phyloP scores from a whole-genome alignment of 2,329 filamentous ascomycete genomes.

The Botrytis porri region DNA sequence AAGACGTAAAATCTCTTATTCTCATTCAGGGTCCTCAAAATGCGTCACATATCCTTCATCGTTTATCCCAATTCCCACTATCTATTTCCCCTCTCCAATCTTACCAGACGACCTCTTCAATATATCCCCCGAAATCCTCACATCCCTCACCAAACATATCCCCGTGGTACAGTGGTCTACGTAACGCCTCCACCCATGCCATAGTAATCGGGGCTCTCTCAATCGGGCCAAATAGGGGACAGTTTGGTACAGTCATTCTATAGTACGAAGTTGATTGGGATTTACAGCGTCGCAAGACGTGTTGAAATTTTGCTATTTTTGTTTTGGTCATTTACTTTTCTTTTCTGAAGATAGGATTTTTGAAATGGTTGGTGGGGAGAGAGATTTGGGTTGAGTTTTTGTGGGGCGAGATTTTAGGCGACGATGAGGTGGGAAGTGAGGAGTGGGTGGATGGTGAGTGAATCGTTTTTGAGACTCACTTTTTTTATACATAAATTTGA shows the following conservation, averaged over 20 bases:
- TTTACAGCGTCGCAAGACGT: not conserved
- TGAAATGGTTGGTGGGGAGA: not conserved
- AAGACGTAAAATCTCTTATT: not conserved
- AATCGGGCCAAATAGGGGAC: conserved; percentile 1
- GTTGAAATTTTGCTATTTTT: not conserved
- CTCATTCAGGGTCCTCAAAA: accelerated
- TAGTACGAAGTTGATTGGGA: not conserved
- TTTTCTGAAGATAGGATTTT: not conserved
- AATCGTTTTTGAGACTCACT: not conserved
- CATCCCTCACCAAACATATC: not conserved
- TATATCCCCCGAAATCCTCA: not conserved
- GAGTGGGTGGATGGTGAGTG: not conserved
- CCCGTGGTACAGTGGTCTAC: not conserved
- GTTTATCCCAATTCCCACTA: not conserved
- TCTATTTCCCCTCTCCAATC: not conserved
- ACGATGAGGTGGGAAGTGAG: not conserved
- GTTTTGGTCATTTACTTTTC: not conserved
- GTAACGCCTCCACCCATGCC: conserved; percentile 1
- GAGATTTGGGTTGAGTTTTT: not conserved
- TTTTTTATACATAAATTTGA: not conserved
- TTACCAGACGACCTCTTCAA: not conserved
- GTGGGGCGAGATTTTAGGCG: not conserved
- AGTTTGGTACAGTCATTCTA: conserved; percentile 1
- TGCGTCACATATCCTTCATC: not conserved
- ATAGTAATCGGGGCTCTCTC: not conserved